Evolutionary conservation across 176 grass and related monocot genomes (phyloP), one percentile per base, ranked within the genome.

Genomic region (Dendrocalamus sinicus): DNA sequence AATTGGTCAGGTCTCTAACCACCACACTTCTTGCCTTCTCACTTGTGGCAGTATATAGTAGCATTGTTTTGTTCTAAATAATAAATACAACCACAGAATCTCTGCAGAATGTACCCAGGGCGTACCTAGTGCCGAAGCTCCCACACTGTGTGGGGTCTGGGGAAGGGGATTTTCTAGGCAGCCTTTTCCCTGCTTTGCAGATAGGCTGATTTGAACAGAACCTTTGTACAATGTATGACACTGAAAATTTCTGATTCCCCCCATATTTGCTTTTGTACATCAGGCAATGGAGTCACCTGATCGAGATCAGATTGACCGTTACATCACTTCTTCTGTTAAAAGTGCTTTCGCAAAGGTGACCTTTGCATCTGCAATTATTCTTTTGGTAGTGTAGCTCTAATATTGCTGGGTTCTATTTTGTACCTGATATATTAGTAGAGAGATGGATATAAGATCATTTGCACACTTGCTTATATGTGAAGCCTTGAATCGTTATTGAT

Each of bases 311-410:
- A 94, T 99, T 75, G 93, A 96, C 72, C 90, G 80, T 73, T 99
- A 96, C 81, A 96, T 99, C 65, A 92, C 78, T 75, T 96, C 90
- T 90, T 96, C 96, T 67, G 86, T 99, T 69, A 99, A 96, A 96
- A 89, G 41, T 91, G 93, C 83, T 91, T 99, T 99, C 57, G 52
- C 86, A 68, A 99, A 89, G 92, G 96, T 99, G 78, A 78, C 77
- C 71, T 81, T 72, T 82, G 70, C 68, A 76, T 24, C 41, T 76
- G 60, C 52, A 77, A 43, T 87, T 88, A 35, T 81, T 85, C 77
- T 81, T 73, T 88, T 19, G 32, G 62, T 76, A 76, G 68, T 74
- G 40, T 69, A 78, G 43, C 50, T 77, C 57, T 62, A 81, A 55
- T 81, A 64, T 72, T 37, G 20, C 30, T 89, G 64, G 71, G 22